Percentiles rank a stretch among this genome's conserved stretches.
These are phyloP conservation scores for Cryptococcus amylolentus DNA, from an alignment of 1,284 basidiomycete species.

Conservation along the genomic window DNA sequence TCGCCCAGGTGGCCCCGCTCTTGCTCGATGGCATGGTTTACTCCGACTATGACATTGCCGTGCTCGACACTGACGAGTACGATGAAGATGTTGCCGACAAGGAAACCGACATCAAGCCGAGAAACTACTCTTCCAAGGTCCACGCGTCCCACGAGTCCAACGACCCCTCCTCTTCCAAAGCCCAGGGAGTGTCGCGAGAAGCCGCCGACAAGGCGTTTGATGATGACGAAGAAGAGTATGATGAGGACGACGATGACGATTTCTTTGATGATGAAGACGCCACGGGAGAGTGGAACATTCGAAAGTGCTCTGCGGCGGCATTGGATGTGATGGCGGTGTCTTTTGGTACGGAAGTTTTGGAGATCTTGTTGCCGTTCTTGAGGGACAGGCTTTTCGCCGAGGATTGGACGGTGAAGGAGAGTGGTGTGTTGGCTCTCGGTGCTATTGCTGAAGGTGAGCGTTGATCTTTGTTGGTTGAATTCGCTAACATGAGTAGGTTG, in stretches of 20 bases:
- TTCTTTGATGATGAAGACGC: conserved; percentile 94
- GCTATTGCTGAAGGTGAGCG: conserved; percentile 92
- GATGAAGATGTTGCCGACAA: conserved; percentile 83
- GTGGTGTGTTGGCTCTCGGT: conserved; percentile 91
- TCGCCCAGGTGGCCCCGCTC: conserved; percentile 85
- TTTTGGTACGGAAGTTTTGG: conserved; percentile 80
- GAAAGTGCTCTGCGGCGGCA: conserved; percentile 97
- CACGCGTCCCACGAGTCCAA: conserved; percentile 70
- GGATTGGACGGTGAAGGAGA: conserved; percentile 94
- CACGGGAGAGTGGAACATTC: conserved; percentile 97
- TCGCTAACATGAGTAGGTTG: conserved; percentile 61
- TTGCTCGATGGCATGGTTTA: conserved; percentile 97
- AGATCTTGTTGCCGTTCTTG: conserved; percentile 81
- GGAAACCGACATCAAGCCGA: conserved; percentile 92
- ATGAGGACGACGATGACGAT: conserved; percentile 77
- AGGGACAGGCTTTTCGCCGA: conserved; percentile 90
- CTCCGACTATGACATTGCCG: conserved; percentile 91
- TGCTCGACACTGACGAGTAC: conserved; percentile 89
- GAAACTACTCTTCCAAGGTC: conserved; percentile 74
- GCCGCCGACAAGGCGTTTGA: conserved; percentile 51
- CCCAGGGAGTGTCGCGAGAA: conserved; percentile 32
- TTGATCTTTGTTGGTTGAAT: neutral
- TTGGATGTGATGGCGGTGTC: conserved; percentile 94
- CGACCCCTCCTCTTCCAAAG: conserved; percentile 28
- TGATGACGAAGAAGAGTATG: conserved; percentile 69